phyloP scores from a whole-genome alignment of 129 eudicot species.

The Flaveria linearis region DNA sequence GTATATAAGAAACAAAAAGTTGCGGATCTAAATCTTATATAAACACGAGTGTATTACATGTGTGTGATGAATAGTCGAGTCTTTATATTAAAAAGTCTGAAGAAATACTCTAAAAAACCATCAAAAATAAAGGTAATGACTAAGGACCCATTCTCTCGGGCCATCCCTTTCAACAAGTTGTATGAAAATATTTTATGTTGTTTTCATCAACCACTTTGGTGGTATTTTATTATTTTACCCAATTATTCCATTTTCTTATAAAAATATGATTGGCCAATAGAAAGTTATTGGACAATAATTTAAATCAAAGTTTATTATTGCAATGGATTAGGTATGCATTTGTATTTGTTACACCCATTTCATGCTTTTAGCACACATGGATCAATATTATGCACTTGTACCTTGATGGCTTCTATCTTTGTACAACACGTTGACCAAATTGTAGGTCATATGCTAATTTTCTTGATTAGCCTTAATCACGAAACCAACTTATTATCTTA shows the following conservation, averaged over 20 bases:
- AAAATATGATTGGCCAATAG: conserved; percentile 52
- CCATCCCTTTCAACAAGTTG: conserved; percentile 11
- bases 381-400: conserved; percentile 26
- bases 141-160: background rate
- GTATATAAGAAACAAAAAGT: background rate
- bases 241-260: conserved; percentile 32
- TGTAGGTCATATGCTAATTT: conserved; percentile 18
- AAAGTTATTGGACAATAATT: conserved; percentile 39
- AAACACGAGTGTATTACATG: background rate
- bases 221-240: conserved; percentile 37
- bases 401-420: conserved; percentile 8
- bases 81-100: no score
- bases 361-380: conserved; percentile 19
- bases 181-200: conserved; percentile 41
- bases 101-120: background rate
- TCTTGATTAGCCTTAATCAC: conserved; percentile 9
- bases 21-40: background rate
- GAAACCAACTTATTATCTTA: conserved; percentile 15
- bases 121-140: background rate
- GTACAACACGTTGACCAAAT: conserved; percentile 21
- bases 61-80: background rate
- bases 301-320: conserved; percentile 9
- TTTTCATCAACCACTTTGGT: conserved; percentile 42
- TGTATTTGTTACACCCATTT: conserved; percentile 35
- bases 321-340: conserved; percentile 49